Percentiles rank a stretch among this genome's conserved stretches.
Evolutionary conservation across 78 protist species (phyloP).

Genomic region (Dictyostelium citrinum): DNA sequence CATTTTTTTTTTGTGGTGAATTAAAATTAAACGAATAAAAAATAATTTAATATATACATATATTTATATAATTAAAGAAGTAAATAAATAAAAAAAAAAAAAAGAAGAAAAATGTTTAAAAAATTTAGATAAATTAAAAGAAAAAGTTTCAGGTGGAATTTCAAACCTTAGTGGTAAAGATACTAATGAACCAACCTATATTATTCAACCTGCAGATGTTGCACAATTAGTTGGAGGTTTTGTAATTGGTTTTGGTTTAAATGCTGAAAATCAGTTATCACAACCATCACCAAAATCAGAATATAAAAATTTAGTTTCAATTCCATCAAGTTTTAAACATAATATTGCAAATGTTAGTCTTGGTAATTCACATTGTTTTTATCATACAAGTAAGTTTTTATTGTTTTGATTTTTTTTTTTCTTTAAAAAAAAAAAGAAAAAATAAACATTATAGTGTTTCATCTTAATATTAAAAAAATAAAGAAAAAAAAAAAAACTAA

Average conservation of each 20-base stretch:
- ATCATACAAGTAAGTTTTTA: conserved; percentile 30
- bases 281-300: neutral
- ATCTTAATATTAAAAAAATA: no score
- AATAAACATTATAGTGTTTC: no score
- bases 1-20: no score
- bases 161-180: neutral
- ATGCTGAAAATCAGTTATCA: conserved; percentile 20
- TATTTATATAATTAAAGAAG: no score
- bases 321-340: neutral
- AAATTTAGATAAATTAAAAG: conserved; percentile 21
- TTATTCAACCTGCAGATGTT: conserved; percentile 24
- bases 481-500: no score
- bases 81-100: neutral
- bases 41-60: no score
- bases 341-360: conserved; percentile 10
- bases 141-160: neutral
- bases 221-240: conserved; percentile 47
- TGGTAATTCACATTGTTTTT: conserved; percentile 46
- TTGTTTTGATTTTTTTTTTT: neutral
- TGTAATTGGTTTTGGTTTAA: conserved; percentile 48
- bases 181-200: neutral
- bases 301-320: conserved; percentile 5
- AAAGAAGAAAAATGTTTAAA: neutral
- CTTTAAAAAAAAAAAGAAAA: neutral
- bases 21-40: no score